Conservation (phyloP, 2,329 filamentous ascomycete genomes). For the Sporothrix schenckii region DNA sequence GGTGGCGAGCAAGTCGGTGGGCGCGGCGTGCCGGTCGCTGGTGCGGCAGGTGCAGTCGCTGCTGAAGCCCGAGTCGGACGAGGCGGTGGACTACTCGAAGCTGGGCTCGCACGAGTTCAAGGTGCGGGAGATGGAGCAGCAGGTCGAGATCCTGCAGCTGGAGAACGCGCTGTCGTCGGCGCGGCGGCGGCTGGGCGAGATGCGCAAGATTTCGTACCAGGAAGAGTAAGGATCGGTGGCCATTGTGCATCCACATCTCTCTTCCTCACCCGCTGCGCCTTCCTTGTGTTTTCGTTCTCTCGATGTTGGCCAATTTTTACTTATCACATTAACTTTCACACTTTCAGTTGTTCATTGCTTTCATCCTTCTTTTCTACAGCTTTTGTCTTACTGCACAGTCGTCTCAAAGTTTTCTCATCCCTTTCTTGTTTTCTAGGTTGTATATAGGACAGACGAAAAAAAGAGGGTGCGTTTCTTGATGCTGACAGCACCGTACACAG, state of each 20-base stretch:
- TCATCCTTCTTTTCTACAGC: background rate
- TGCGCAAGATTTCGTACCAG: constrained; percentile 95
- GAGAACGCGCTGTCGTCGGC: constrained; percentile 84
- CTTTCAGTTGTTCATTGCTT: background rate
- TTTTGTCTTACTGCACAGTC: background rate
- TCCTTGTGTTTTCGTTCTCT: background rate
- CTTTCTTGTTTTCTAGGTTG: constrained; percentile 20
- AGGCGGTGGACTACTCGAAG: constrained; percentile 86
- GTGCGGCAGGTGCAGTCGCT: constrained; percentile 94
- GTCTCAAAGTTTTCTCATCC: background rate
- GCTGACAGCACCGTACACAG: background rate
- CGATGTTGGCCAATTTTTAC: background rate
- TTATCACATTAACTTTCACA: background rate
- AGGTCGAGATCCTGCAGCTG: constrained; percentile 97
- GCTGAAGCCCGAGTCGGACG: constrained; percentile 82
- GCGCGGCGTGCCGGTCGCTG: constrained; percentile 79
- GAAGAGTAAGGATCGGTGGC: constrained; percentile 59
- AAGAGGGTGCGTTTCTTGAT: background rate
- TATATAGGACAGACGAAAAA: constrained; percentile 25
- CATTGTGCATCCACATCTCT: background rate
- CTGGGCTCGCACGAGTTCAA: constrained; percentile 96
- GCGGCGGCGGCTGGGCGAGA: constrained; percentile 84
- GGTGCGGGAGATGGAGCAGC: constrained; percentile 98
- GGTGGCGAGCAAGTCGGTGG: constrained; percentile 88
- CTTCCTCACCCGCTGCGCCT: background rate